Evolutionary conservation across 768 basidiomycete species (phyloP).

Genomic region (Dentipellis sp.): DNA sequence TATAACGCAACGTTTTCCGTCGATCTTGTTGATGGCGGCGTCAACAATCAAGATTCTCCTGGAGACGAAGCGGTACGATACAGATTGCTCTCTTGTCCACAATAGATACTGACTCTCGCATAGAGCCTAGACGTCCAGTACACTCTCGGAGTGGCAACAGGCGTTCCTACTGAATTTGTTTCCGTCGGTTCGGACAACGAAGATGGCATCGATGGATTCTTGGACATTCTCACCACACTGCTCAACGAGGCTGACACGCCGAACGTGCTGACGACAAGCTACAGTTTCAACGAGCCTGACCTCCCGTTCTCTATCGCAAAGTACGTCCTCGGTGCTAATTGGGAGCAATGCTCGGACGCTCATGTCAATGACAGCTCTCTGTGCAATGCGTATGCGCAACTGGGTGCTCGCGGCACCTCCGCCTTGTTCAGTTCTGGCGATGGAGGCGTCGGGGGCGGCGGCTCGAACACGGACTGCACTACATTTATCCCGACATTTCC

Average conservation of each 20-base stretch:
- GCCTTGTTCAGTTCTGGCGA: slow-evolving; percentile 18
- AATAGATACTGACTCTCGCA: background rate
- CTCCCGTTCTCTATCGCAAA: background rate
- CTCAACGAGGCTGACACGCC: slow-evolving; percentile 11
- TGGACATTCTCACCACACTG: slow-evolving; percentile 18
- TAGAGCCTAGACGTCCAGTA: slow-evolving; percentile 28
- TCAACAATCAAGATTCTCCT: slow-evolving; percentile 15
- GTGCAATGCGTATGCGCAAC: slow-evolving; percentile 20
- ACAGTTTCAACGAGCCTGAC: slow-evolving; percentile 13
- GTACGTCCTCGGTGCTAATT: background rate
- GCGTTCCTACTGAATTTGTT: slow-evolving; percentile 17
- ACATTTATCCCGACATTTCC: slow-evolving; percentile 15
- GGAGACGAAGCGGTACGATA: background rate
- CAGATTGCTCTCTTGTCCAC: background rate
- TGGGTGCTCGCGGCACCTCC: slow-evolving; percentile 21
- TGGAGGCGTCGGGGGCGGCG: slow-evolving; percentile 16
- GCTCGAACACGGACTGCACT: slow-evolving; percentile 4
- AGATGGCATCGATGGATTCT: slow-evolving; percentile 11
- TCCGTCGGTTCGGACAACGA: slow-evolving; percentile 14
- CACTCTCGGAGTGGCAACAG: slow-evolving; percentile 24
- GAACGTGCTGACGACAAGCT: slow-evolving; percentile 14
- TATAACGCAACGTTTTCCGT: slow-evolving; percentile 4
- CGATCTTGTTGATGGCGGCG: slow-evolving; percentile 15
- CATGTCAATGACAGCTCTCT: slow-evolving; percentile 5
- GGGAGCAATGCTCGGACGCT: background rate